These are phyloP conservation scores for Rhododendron simsii DNA, from an alignment of 148 eudicot genomes.

Conservation along the genomic window DNA sequence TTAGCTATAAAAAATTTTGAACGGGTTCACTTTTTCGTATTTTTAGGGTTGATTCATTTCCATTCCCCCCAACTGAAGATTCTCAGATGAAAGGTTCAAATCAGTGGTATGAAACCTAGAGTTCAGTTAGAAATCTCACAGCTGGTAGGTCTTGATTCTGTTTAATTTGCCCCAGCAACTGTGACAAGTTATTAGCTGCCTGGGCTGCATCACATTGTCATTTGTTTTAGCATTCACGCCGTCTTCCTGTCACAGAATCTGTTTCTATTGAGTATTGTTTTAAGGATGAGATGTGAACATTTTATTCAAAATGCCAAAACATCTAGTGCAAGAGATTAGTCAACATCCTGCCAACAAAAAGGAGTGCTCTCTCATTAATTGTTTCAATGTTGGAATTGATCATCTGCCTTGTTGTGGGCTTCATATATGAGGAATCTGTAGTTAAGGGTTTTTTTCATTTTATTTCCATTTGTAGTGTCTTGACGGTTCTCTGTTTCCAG, in stretches of 20 bases:
- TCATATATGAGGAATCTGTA: not conserved
- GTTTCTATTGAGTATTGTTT: not conserved
- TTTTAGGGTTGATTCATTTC: not conserved
- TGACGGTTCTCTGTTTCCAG: conserved; percentile 16
- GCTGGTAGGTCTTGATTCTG: not conserved
- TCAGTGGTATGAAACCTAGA: too few relatives aligned
- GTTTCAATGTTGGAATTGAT: not conserved
- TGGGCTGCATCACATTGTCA: not conserved
- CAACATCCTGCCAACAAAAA: not conserved
- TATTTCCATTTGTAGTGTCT: not conserved
- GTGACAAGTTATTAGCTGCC: not conserved
- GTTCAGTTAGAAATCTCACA: not conserved
- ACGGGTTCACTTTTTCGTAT: not conserved
- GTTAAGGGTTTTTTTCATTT: not conserved
- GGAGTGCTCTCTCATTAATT: not conserved
- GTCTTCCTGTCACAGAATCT: not conserved
- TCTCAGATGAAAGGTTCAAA: too few relatives aligned
- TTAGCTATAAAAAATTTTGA: not conserved
- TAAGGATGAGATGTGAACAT: not conserved
- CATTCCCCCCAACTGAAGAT: too few relatives aligned
- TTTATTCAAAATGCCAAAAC: not conserved
- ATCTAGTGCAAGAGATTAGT: not conserved
- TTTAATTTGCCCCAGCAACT: not conserved
- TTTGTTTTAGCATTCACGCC: not conserved
- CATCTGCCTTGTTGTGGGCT: not conserved